Conservation (phyloP, 73 alveolate genomes). For the Uronychia binucleata region DNA sequence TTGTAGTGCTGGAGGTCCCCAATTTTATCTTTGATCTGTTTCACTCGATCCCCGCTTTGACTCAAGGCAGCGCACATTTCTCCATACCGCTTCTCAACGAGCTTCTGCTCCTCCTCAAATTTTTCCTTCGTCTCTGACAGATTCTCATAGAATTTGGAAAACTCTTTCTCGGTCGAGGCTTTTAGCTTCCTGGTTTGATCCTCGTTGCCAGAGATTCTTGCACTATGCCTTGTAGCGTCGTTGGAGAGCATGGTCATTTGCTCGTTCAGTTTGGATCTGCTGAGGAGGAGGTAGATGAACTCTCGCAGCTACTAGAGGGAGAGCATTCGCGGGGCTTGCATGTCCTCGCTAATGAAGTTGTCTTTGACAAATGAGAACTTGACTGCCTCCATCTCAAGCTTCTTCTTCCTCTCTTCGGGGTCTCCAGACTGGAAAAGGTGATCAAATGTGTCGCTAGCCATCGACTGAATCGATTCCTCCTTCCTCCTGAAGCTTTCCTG, state of each 20-base stretch:
- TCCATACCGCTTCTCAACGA: constrained; percentile 15
- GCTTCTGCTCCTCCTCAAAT: background rate
- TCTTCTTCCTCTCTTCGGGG: background rate
- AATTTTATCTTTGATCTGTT: constrained; percentile 6
- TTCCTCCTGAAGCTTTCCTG: background rate
- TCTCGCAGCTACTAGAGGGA: background rate
- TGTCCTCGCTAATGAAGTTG: background rate
- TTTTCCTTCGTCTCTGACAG: background rate
- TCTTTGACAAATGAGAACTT: background rate
- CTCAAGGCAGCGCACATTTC: constrained; percentile 7
- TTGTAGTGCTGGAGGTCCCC: constrained; percentile 21
- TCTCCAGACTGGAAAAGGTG: background rate
- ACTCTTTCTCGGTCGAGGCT: background rate
- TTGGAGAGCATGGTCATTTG: background rate
- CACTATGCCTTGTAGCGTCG: background rate
- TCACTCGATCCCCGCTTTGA: constrained; percentile 11
- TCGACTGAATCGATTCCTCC: background rate
- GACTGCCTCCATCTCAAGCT: background rate
- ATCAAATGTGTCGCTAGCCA: background rate
- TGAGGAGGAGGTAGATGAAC: background rate
- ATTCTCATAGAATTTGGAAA: background rate
- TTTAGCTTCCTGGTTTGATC: background rate
- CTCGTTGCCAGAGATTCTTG: background rate
- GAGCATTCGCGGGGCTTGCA: background rate
- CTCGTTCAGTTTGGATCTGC: background rate